Conservation (phyloP, 257 asterid genomes). For the Penstemon newberryi region DNA sequence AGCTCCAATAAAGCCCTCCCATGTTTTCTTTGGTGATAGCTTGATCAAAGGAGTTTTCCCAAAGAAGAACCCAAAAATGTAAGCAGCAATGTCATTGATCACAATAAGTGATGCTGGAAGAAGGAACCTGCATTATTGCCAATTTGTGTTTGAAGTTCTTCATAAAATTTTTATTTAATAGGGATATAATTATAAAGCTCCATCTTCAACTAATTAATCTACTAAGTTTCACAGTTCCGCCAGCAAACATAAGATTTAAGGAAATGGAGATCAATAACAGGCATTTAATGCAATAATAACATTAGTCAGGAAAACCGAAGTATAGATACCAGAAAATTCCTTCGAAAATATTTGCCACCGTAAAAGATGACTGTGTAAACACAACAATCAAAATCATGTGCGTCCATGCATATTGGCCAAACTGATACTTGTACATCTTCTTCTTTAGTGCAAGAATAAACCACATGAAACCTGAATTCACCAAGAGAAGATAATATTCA, state of each 20-base stretch:
- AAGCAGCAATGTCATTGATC: conserved; percentile 82
- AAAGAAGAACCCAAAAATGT: conserved; percentile 79
- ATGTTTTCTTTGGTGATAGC: conserved; percentile 86
- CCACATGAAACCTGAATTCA: conserved; percentile 79
- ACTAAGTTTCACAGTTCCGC: neutral
- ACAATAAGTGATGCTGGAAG: conserved; percentile 92
- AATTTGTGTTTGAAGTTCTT: conserved; percentile 33
- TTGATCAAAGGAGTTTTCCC: conserved; percentile 90
- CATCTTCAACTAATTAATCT: neutral
- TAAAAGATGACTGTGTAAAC: conserved; percentile 73
- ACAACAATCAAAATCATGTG: conserved; percentile 83
- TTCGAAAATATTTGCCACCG: conserved; percentile 77
- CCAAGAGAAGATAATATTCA: conserved; percentile 26
- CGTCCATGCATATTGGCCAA: conserved; percentile 90
- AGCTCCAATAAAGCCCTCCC: conserved; percentile 98
- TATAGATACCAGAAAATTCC: conserved; percentile 74
- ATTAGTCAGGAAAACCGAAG: conserved; percentile 2
- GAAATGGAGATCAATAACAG: conserved; percentile 9
- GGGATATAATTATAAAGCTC: conserved; percentile 11
- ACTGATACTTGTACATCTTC: conserved; percentile 90
- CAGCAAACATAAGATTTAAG: conserved; percentile 2
- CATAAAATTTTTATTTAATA: conserved; percentile 23
- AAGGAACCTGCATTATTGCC: conserved; percentile 78
- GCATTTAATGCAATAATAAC: conserved; percentile 17
- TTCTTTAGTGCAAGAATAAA: conserved; percentile 85